Evolutionary conservation across 1,284 basidiomycete genomes (phyloP).

Genomic region (Austropuccinia psidii): DNA sequence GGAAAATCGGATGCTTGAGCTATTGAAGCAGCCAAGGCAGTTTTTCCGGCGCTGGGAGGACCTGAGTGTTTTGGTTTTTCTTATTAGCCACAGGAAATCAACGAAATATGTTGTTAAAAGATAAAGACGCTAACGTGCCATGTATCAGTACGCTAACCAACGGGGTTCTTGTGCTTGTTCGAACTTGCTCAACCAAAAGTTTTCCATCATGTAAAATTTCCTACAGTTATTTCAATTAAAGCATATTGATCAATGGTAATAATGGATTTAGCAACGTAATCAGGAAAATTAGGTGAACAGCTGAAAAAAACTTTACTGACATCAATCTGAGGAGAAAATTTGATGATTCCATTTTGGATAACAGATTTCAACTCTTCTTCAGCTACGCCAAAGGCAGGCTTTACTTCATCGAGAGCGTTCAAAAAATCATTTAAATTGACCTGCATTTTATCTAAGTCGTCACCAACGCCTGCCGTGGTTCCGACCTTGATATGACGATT

Average conservation of each 20-base stretch:
- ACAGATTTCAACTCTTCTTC: slow-evolving; percentile 93
- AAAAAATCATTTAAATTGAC: slow-evolving; percentile 84
- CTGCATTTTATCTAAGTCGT: slow-evolving; percentile 86
- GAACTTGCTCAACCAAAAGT: slow-evolving; percentile 90
- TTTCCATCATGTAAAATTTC: slow-evolving; percentile 81
- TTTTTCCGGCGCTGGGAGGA: slow-evolving; percentile 85
- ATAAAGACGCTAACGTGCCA: slow-evolving; percentile 49
- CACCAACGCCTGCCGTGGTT: slow-evolving; percentile 88
- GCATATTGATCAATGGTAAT: background rate
- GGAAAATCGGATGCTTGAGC: slow-evolving; percentile 88
- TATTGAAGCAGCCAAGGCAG: slow-evolving; percentile 88
- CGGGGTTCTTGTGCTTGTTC: slow-evolving; percentile 78
- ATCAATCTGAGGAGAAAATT: slow-evolving; percentile 68
- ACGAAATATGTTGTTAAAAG: background rate
- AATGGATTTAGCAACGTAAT: no score
- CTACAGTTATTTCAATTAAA: slow-evolving; percentile 49
- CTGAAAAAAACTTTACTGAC: slow-evolving; percentile 50
- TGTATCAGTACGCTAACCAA: slow-evolving; percentile 85
- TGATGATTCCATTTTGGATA: slow-evolving; percentile 94
- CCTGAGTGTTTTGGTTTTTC: no score
- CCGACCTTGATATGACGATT: slow-evolving; percentile 96
- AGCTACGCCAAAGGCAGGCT: slow-evolving; percentile 93
- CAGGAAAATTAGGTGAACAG: background rate
- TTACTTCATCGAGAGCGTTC: slow-evolving; percentile 87
- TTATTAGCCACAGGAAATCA: background rate